Conservation (phyloP, 2,329 filamentous ascomycete genomes). For the Tolypocladium ovalisporum region DNA sequence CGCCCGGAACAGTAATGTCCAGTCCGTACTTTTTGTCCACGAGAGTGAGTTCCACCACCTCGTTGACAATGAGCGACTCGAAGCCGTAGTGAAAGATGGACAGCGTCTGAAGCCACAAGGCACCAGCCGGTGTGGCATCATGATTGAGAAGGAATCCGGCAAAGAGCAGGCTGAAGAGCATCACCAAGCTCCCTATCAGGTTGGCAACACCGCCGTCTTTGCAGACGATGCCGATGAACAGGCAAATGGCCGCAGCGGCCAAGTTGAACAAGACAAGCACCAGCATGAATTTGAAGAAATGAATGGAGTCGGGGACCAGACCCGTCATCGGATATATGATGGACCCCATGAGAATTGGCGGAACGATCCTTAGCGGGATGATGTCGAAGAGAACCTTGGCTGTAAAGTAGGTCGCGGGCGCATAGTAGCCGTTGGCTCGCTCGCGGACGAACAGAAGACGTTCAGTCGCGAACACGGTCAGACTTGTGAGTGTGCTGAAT, state of each 20-base stretch:
- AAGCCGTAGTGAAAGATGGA: slow-evolving; percentile 99
- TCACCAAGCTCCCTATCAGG: slow-evolving; percentile 85
- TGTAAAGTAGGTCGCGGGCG: slow-evolving; percentile 84
- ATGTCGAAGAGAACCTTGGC: slow-evolving; percentile 99
- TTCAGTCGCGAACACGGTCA: slow-evolving; percentile 89
- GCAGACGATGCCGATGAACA: slow-evolving; percentile 95
- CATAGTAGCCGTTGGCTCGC: slow-evolving; percentile 92
- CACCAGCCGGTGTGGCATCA: slow-evolving; percentile 75
- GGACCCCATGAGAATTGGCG: slow-evolving; percentile 86
- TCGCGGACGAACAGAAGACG: slow-evolving; percentile 85
- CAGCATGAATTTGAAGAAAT: slow-evolving; percentile 86
- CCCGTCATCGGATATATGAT: slow-evolving; percentile 99
- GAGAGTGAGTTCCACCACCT: slow-evolving; percentile 81
- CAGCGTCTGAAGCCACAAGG: slow-evolving; percentile 82
- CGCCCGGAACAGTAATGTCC: slow-evolving; percentile 91
- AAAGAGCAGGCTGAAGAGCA: slow-evolving; percentile 94
- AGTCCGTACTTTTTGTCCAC: slow-evolving; percentile 93
- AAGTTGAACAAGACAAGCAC: slow-evolving; percentile 94
- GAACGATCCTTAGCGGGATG: slow-evolving; percentile 83
- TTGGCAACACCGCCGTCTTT: slow-evolving; percentile 87
- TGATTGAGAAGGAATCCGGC: slow-evolving; percentile 91
- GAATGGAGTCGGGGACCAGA: slow-evolving; percentile 65
- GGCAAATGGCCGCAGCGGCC: slow-evolving; percentile 81
- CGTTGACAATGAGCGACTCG: slow-evolving; percentile 92
- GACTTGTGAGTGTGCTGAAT: slow-evolving; percentile 87